Percentiles rank a stretch among this genome's conserved stretches.
Conservation (phyloP, 2,329 filamentous ascomycete species). For the Diplocarpon rosae region DNA sequence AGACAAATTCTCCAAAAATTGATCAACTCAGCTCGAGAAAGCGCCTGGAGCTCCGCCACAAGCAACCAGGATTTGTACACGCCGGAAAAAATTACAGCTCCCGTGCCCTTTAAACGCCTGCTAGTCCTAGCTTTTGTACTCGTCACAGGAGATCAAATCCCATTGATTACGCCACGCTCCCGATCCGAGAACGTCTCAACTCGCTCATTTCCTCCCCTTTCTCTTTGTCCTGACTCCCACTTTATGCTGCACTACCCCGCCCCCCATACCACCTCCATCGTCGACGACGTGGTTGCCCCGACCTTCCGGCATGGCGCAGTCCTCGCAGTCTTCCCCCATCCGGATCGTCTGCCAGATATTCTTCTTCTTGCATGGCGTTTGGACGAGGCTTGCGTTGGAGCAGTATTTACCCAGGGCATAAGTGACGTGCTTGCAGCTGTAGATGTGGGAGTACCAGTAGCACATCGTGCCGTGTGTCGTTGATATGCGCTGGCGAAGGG, state of each 20-base stretch:
- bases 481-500: neutral
- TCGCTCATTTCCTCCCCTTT: conserved; percentile 27
- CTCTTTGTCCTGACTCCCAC: conserved; percentile 9
- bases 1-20: too few relatives aligned
- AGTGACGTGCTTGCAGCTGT: conserved; percentile 21
- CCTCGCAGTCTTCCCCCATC: conserved; percentile 22
- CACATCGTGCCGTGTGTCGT: conserved; percentile 18
- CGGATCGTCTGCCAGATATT: conserved; percentile 24
- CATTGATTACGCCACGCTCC: too few relatives aligned
- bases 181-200: too few relatives aligned
- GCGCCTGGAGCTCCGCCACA: too few relatives aligned
- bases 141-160: too few relatives aligned
- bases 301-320: conserved; percentile 18
- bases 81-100: too few relatives aligned
- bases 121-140: too few relatives aligned
- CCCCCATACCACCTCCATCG: neutral
- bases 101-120: too few relatives aligned
- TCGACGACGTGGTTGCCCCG: conserved; percentile 2
- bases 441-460: conserved; percentile 24
- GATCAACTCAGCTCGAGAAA: too few relatives aligned
- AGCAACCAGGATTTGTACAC: too few relatives aligned
- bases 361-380: conserved; percentile 24
- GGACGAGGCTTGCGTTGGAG: conserved; percentile 16
- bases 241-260: conserved; percentile 2
- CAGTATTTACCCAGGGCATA: conserved; percentile 25